Conservation (phyloP, 2,329 filamentous ascomycete species). For the Leptosphaerulina australis region DNA sequence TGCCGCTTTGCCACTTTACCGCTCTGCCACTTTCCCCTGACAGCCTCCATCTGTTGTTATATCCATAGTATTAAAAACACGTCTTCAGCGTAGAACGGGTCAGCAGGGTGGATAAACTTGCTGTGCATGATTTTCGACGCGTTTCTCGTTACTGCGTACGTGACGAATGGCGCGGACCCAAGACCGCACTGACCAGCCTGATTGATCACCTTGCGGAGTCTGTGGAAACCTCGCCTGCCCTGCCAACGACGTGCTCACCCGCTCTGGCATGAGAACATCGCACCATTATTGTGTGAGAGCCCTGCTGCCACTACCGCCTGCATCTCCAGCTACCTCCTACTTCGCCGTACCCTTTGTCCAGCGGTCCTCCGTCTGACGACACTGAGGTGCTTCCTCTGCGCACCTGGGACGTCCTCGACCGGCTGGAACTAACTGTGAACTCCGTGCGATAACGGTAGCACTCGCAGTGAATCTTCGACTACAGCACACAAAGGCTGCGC, state of each 20-base stretch:
- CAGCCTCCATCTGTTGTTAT: neutral
- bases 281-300: slow-evolving; percentile 19
- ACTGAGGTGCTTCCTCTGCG: slow-evolving; percentile 27
- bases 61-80: neutral
- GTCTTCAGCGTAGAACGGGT: neutral
- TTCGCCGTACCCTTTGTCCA: slow-evolving; percentile 20
- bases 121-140: slow-evolving; percentile 10
- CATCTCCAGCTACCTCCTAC: slow-evolving; percentile 11
- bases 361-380: slow-evolving; percentile 32
- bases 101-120: neutral
- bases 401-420: slow-evolving; percentile 29
- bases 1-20: too few relatives aligned
- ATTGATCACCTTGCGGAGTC: slow-evolving; percentile 11
- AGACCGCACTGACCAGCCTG: slow-evolving; percentile 7
- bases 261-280: slow-evolving; percentile 12
- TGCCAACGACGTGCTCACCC: slow-evolving; percentile 13
- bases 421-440: slow-evolving; percentile 24
- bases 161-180: slow-evolving; percentile 13
- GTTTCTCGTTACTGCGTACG: slow-evolving; percentile 1
- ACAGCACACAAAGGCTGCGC: slow-evolving; percentile 17
- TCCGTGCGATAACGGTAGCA: slow-evolving; percentile 34
- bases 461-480: slow-evolving; percentile 25
- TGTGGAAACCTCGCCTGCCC: slow-evolving; percentile 26
- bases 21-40: too few relatives aligned
- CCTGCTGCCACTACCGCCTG: slow-evolving; percentile 24